These are phyloP conservation scores for Apiosordaria backusii DNA, from an alignment of 495 filamentous ascomycete species.

Conservation along the genomic window DNA sequence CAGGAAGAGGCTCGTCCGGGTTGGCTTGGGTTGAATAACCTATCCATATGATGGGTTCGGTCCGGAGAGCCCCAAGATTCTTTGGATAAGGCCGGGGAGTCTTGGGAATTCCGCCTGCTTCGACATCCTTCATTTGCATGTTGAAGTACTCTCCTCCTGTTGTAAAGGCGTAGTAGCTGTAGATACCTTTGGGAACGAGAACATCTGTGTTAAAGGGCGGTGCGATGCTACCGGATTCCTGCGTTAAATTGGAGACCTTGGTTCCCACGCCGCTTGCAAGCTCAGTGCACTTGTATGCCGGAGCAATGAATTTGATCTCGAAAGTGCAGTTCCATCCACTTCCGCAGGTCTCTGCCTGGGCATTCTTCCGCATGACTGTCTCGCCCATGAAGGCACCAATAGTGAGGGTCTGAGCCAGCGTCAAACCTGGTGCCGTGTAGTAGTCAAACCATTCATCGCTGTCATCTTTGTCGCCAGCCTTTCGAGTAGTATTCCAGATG, in stretches of 20 bases:
- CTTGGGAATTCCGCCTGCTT: constrained; percentile 30
- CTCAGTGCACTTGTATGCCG: constrained; percentile 38
- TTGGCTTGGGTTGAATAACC: constrained; percentile 29
- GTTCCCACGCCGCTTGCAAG: constrained; percentile 34
- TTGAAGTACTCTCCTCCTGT: constrained; percentile 36
- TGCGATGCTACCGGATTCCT: constrained; percentile 28
- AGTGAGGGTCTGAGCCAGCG: constrained; percentile 26
- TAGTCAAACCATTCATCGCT: constrained; percentile 37
- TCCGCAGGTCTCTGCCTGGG: constrained; percentile 32
- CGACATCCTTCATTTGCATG: constrained; percentile 33
- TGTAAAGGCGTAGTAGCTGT: constrained; percentile 37
- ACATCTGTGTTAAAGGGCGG: constrained; percentile 32
- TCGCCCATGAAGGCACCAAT: constrained; percentile 33
- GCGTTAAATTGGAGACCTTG: constrained; percentile 25
- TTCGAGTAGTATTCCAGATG: constrained; percentile 37
- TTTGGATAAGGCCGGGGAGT: constrained; percentile 30
- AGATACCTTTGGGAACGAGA: constrained; percentile 31
- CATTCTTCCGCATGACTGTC: constrained; percentile 26
- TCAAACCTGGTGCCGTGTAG: constrained; percentile 29
- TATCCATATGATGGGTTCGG: constrained; percentile 38
- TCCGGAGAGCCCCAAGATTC: constrained; percentile 37
- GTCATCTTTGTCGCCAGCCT: constrained; percentile 5
- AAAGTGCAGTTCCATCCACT: constrained; percentile 40
- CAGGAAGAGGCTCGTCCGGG: constrained; percentile 22
- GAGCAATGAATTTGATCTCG: constrained; percentile 32